These are phyloP conservation scores for Aspergillus tanneri DNA, from an alignment of 2,329 filamentous ascomycete genomes.

Conservation along the genomic window DNA sequence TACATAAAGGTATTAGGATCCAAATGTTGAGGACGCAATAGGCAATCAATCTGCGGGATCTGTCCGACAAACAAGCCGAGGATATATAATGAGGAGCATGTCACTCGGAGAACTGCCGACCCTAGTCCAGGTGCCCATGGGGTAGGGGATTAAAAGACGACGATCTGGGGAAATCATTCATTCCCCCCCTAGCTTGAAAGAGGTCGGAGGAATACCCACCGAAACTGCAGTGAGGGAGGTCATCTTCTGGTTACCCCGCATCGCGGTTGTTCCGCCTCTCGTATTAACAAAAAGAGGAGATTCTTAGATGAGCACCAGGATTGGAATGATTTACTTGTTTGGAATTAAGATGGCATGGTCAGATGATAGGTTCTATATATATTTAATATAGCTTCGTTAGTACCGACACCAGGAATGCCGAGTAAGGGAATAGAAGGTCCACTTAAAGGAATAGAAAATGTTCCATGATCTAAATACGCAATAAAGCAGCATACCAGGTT, in stretches of 20 bases:
- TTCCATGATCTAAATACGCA: too few species aligned
- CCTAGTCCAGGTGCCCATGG: constrained; percentile 5
- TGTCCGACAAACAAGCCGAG: constrained; percentile 10
- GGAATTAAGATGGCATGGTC: too few species aligned
- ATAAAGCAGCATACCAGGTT: too few species aligned
- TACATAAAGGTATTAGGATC: too few species aligned
- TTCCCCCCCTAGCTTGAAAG: not conserved
- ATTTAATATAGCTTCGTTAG: too few species aligned
- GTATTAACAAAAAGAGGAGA: too few species aligned
- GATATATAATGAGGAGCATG: constrained; percentile 2
- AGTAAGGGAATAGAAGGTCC: too few species aligned
- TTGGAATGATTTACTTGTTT: too few species aligned
- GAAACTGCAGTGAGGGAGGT: not conserved
- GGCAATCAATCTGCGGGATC: constrained; percentile 2
- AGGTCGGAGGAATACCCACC: not conserved
- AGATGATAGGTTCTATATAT: too few species aligned
- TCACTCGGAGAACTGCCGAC: constrained; percentile 32
- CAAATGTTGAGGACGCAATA: not conserved
- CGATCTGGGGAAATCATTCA: constrained; percentile 2
- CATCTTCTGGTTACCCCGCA: not conserved
- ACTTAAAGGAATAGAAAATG: too few species aligned
- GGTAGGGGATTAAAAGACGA: not conserved
- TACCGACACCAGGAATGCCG: too few species aligned
- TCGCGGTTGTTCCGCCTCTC: not conserved
- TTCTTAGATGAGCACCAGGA: too few species aligned